Base-by-base conservation (phyloP, 1,139 yeast species). In the Taphrina betulina region DNA sequence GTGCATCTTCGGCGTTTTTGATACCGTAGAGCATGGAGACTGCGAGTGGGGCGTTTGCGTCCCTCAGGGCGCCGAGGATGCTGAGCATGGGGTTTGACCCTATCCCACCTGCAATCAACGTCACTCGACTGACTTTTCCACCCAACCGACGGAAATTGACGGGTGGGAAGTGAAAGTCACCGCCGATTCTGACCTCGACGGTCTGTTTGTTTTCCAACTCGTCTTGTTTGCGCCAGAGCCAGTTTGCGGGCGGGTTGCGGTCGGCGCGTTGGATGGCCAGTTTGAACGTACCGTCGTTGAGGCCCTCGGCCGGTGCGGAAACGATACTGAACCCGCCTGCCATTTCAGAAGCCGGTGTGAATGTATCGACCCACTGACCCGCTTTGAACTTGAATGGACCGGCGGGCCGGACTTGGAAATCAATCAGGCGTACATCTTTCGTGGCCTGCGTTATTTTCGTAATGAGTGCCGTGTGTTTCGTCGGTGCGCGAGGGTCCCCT, bases 311-410 rank as follows among this genome's bases (percentile, higher is more conserved):
- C 24, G 54, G 54, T 5, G 45, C 19, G 16, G 54, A 50, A 34
- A 50, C 54, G 44, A 50, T 50, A 26, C 46, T 50, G 41, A 50
- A 50, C 5, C 54, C 54, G 20, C 54, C 54, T 3, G 54, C 46
- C 8, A 31, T 45, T 23, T 50, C 54, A 14, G 46, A 29, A 7
- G 46, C 54, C 17, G 54, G 54, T 19, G 54, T 50, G 29, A 26
- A 50, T 19, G 54, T 50, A 31, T 50, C 54, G 14, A 50, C 54
- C 54, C 54, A 50, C 24, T 50, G 54, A 2, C 54, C 54, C 4
- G 54, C 54, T 19, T 40, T 50, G 46, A 50, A 50, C 34, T 24
- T 40, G 46, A 50, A 50, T 5, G 46, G 54, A 5, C 54, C 46
- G 7, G 46, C 31, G 19, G 54, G 53, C 10, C 12, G 24, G 16